These are phyloP conservation scores for Glomus cerebriforme DNA, from an alignment of 192 early-diverging fungal genomes.

Conservation along the genomic window DNA sequence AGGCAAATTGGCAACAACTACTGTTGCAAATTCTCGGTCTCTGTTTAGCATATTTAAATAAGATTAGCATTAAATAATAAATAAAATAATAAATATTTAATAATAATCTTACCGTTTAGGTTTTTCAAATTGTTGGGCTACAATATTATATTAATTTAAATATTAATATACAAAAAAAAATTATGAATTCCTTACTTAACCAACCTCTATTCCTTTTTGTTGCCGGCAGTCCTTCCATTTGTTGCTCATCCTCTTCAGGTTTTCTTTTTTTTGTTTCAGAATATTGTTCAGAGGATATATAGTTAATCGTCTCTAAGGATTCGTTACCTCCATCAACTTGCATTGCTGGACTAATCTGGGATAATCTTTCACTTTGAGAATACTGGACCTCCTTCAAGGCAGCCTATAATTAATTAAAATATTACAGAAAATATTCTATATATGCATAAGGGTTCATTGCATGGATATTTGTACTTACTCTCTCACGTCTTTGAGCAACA, in stretches of 20 bases:
- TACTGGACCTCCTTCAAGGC: background rate
- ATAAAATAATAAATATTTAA: background rate
- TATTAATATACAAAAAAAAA: background rate
- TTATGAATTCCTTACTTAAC: background rate
- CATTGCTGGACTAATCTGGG: background rate
- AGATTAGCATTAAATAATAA: background rate
- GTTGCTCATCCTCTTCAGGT: background rate
- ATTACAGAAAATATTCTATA: background rate
- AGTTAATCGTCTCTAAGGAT: background rate
- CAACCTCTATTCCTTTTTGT: slow-evolving; percentile 8
- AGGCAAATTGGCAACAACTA: slow-evolving; percentile 1
- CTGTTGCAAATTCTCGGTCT: slow-evolving; percentile 11
- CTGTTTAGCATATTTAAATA: background rate
- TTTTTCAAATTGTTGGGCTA: background rate
- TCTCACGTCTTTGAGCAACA: slow-evolving; percentile 8
- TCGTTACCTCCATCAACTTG: background rate
- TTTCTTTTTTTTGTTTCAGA: background rate
- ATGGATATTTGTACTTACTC: background rate
- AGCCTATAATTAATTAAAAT: background rate
- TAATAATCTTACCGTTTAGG: background rate
- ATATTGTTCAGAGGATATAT: background rate
- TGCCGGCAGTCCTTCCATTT: background rate
- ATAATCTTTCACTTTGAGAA: background rate
- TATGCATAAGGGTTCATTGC: background rate
- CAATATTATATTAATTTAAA: background rate